phyloP scores from a whole-genome alignment of 352 stramenopile genomes.

The Phytopythium litorale region DNA sequence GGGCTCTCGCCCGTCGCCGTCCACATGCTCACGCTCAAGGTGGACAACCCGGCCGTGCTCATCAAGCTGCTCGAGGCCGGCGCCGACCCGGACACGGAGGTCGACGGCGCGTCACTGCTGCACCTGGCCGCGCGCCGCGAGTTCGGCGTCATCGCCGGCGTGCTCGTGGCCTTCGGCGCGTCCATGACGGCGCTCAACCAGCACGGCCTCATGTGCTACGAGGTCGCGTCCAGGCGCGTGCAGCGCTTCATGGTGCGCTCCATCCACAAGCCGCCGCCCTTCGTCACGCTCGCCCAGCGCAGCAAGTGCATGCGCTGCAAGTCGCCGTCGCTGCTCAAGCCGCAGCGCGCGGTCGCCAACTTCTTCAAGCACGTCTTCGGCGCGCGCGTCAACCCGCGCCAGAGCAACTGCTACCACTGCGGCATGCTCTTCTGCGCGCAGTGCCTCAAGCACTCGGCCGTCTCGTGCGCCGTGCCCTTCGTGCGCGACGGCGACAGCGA shows the following conservation, averaged over 20 bases:
- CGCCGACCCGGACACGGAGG: constrained; percentile 54
- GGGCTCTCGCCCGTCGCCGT: constrained; percentile 64
- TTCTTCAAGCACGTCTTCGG: constrained; percentile 55
- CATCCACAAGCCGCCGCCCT: constrained; percentile 45
- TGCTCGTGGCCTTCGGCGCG: constrained; percentile 59
- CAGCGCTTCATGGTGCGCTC: constrained; percentile 69
- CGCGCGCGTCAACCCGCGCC: constrained; percentile 33
- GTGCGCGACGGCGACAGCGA: constrained; percentile 51
- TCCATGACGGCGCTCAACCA: constrained; percentile 59
- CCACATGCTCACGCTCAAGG: constrained; percentile 76
- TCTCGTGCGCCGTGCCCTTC: constrained; percentile 50
- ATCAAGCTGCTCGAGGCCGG: constrained; percentile 64
- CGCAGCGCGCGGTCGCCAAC: constrained; percentile 48
- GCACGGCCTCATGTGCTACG: constrained; percentile 74
- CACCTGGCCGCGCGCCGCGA: constrained; percentile 51
- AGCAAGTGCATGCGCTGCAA: constrained; percentile 78
- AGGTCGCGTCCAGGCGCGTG: constrained; percentile 59
- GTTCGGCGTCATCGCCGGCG: constrained; percentile 47
- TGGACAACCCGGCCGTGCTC: constrained; percentile 63
- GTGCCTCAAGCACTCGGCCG: constrained; percentile 52
- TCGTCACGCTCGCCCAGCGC: constrained; percentile 43
- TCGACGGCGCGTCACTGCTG: constrained; percentile 56
- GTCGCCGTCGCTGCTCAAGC: constrained; percentile 31
- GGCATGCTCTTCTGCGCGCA: constrained; percentile 68
- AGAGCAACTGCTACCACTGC: constrained; percentile 84